A percentile compares a stretch with the other conserved stretches of the same genome.
Conservation (phyloP, 805 yeast genomes). For the Pichia nakasei region DNA sequence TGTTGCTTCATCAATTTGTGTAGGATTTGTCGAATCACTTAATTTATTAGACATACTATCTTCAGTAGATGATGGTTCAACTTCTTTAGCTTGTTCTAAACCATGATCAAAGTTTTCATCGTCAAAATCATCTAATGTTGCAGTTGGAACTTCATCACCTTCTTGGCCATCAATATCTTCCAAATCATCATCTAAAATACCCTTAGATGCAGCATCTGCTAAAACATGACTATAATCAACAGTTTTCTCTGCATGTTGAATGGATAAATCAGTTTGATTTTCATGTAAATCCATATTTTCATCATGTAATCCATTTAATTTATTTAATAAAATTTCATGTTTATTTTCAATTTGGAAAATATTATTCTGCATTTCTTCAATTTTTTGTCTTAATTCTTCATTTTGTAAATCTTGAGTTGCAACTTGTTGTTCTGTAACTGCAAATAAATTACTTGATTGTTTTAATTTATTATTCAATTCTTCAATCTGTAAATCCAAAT, state of each 20-base stretch:
- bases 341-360: conserved; percentile 22
- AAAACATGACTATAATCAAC: conserved; percentile 23
- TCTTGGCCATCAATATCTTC: conserved; percentile 10
- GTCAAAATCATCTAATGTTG: conserved; percentile 24
- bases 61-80: conserved; percentile 11
- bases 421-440: conserved; percentile 63
- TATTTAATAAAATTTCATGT: conserved; percentile 17
- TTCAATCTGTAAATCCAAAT: conserved; percentile 48
- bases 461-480: conserved; percentile 44
- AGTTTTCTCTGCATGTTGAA: conserved; percentile 25
- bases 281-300: conserved; percentile 36
- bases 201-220: conserved; percentile 21
- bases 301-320: conserved; percentile 23
- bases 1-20: conserved; percentile 25
- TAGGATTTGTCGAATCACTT: conserved; percentile 32
- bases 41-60: conserved; percentile 11
- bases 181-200: conserved; percentile 17
- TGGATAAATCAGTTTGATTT: conserved; percentile 23
- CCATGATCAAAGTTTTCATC: conserved; percentile 14
- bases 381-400: conserved; percentile 26
- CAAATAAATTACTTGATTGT: conserved; percentile 52
- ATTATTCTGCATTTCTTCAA: conserved; percentile 18
- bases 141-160: conserved; percentile 26
- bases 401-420: conserved; percentile 45
- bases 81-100: conserved; percentile 1